These are phyloP conservation scores for Alternaria atra DNA, from an alignment of 2,329 filamentous ascomycete genomes.

Conservation along the genomic window DNA sequence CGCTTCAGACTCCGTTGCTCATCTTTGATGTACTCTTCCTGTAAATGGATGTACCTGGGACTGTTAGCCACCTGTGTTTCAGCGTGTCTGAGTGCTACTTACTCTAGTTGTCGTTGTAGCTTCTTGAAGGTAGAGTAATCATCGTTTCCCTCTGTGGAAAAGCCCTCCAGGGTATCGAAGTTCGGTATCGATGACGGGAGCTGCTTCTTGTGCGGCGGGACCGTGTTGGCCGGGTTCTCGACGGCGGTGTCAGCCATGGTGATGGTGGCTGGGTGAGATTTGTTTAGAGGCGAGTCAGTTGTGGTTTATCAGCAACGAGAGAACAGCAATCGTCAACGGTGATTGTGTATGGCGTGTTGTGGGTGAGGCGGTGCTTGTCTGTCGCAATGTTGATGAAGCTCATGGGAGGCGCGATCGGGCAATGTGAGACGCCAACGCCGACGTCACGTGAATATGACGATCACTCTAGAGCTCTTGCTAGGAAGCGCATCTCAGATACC, in stretches of 20 bases:
- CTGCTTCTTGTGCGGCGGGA: slow-evolving; percentile 82
- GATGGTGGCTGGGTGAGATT: slow-evolving; percentile 6
- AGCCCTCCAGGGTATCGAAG: slow-evolving; percentile 87
- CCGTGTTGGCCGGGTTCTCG: slow-evolving; percentile 78
- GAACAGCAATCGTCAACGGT: slow-evolving; percentile 3
- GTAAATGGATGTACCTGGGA: slow-evolving; percentile 86
- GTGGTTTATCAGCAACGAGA: slow-evolving; percentile 5
- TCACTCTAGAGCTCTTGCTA: slow-evolving; percentile 2
- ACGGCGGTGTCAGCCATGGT: slow-evolving; percentile 87
- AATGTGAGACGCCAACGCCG: slow-evolving; percentile 32
- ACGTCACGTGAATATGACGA: slow-evolving; percentile 26
- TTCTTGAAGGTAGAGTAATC: slow-evolving; percentile 97
- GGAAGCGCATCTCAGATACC: slow-evolving; percentile 1
- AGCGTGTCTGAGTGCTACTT: slow-evolving; percentile 48
- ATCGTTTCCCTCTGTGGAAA: slow-evolving; percentile 81
- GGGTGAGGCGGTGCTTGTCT: slow-evolving; percentile 25
- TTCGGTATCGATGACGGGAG: slow-evolving; percentile 83
- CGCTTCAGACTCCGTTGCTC: slow-evolving; percentile 98
- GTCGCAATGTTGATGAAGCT: slow-evolving; percentile 40
- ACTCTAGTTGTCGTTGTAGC: slow-evolving; percentile 95
- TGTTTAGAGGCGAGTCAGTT: slow-evolving; percentile 7
- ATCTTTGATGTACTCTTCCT: slow-evolving; percentile 99
- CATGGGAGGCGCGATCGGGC: slow-evolving; percentile 36
- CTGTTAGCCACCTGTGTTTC: slow-evolving; percentile 37
- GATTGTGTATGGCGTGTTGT: slow-evolving; percentile 5